Base-by-base conservation (phyloP, 192 early-diverging fungal genomes). In the Neocallimastix lanati region DNA sequence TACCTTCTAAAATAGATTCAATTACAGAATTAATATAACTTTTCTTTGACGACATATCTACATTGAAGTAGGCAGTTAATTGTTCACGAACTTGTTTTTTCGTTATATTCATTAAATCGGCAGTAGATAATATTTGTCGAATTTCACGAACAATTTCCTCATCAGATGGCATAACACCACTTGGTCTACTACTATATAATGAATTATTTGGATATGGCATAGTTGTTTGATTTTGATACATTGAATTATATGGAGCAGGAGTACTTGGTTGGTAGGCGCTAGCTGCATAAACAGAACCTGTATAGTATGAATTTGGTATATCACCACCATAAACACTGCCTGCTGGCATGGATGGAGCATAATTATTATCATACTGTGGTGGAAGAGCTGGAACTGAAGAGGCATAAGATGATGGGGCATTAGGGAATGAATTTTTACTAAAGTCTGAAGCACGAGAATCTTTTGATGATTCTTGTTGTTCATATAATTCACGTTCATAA, bases 81-180 rank as follows among this genome's bases (percentile, higher is more conserved):
- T 90, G 88, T 36, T 92, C 90, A 12, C 93, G 87, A 78, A 97
- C 92, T 82, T 92, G 91, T 82, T 92, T 92, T 85, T 95, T 95
- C 29, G 94, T 94, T 37, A 95, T 84, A 2, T 85, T 84, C 82
- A 89, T 89, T 78, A 96, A 83, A 81, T 95, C 92, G 16, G 91
- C 84, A 3, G 86, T 89, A 33, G 84, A 81, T 28, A 97, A 83
- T 28, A 97, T 90, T 40, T 88, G 86, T 33, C 90, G 88, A 77
- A 97, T 92, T 79, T 92, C 88, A 78, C 84, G 81, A 76, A 91
- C 81, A 29, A 97, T 85, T 35, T 94, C 93, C 28, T 92, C 90
- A 82, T 96, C 93, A 29, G 89, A 89, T 12, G 94, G 94, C 50
- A 67, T 67, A 79, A 87, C 77, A 13, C 80, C 85, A 28, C 85